A percentile compares a stretch with the other conserved stretches of the same genome.
Conservation (phyloP, 768 basidiomycete genomes). For the Ephemerocybe angulata region DNA sequence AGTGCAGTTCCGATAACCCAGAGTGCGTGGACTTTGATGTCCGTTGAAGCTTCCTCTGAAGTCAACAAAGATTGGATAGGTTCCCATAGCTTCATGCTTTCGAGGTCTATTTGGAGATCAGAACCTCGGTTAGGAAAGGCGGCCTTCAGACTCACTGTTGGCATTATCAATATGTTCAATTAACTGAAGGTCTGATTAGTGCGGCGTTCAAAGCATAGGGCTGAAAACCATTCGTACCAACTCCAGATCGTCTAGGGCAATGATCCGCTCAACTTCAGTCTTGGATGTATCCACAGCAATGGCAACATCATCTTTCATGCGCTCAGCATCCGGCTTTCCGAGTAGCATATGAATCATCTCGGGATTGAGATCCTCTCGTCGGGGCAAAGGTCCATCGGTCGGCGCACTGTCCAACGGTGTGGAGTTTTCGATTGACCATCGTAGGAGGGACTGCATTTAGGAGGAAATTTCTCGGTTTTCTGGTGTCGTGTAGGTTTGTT, state of each 20-base stretch:
- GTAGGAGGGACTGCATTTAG: slow-evolving; percentile 70
- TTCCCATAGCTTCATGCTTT: slow-evolving; percentile 74
- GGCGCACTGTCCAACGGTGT: slow-evolving; percentile 27
- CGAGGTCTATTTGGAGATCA: slow-evolving; percentile 51
- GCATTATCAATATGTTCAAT: slow-evolving; percentile 91
- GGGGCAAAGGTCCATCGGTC: slow-evolving; percentile 29
- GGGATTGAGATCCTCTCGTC: slow-evolving; percentile 62
- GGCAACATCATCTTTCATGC: slow-evolving; percentile 79
- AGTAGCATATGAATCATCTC: slow-evolving; percentile 83
- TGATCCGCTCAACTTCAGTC: slow-evolving; percentile 55
- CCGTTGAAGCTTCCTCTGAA: slow-evolving; percentile 49
- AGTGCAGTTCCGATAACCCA: slow-evolving; percentile 90
- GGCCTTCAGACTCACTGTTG: slow-evolving; percentile 48
- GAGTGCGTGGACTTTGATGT: slow-evolving; percentile 61
- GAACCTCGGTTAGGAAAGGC: not conserved
- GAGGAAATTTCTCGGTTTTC: not conserved
- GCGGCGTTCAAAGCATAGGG: not conserved
- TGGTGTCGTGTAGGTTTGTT: not conserved
- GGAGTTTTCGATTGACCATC: slow-evolving; percentile 81
- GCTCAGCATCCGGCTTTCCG: slow-evolving; percentile 75
- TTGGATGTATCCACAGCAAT: slow-evolving; percentile 55
- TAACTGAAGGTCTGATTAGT: slow-evolving; percentile 42
- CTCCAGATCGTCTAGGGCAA: slow-evolving; percentile 80
- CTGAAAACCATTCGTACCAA: slow-evolving; percentile 50
- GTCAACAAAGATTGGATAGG: slow-evolving; percentile 65